Conservation (phyloP, 2,329 filamentous ascomycete species). For the Hypoxylon sp. region DNA sequence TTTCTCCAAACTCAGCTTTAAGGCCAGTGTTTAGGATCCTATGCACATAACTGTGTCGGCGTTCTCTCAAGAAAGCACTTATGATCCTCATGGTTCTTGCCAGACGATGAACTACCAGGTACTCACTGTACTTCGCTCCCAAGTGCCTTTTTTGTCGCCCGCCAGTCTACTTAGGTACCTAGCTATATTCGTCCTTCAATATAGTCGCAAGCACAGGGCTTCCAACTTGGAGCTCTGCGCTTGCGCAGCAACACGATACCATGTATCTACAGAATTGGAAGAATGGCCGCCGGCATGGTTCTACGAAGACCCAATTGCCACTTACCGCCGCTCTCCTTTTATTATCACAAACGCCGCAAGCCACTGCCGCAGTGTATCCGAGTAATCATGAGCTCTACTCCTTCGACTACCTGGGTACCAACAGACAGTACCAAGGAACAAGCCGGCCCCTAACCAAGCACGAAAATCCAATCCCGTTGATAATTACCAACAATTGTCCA, state of each 20-base stretch:
- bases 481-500: constrained; percentile 78
- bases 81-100: neutral
- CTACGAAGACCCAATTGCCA: constrained; percentile 8
- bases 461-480: constrained; percentile 64
- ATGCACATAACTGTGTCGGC: neutral
- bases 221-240: constrained; percentile 5
- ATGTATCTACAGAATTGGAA: constrained; percentile 29
- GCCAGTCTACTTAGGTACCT: neutral
- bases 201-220: neutral
- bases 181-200: neutral
- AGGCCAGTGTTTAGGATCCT: too few relatives aligned
- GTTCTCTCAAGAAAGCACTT: constrained; percentile 6
- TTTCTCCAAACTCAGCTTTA: too few relatives aligned
- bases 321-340: constrained; percentile 38
- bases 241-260: constrained; percentile 22
- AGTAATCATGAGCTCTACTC: constrained; percentile 49
- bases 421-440: constrained; percentile 40
- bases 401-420: constrained; percentile 49
- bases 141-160: constrained; percentile 7
- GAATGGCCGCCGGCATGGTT: constrained; percentile 4
- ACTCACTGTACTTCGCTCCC: constrained; percentile 1
- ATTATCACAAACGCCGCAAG: constrained; percentile 32
- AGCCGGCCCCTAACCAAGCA: constrained; percentile 47
- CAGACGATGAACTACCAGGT: constrained; percentile 35
- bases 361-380: constrained; percentile 47